A percentile compares a stretch with the other conserved stretches of the same genome.
Evolutionary conservation across 1,284 basidiomycete species (phyloP).

Genomic region (Violaceomyces palustris): DNA sequence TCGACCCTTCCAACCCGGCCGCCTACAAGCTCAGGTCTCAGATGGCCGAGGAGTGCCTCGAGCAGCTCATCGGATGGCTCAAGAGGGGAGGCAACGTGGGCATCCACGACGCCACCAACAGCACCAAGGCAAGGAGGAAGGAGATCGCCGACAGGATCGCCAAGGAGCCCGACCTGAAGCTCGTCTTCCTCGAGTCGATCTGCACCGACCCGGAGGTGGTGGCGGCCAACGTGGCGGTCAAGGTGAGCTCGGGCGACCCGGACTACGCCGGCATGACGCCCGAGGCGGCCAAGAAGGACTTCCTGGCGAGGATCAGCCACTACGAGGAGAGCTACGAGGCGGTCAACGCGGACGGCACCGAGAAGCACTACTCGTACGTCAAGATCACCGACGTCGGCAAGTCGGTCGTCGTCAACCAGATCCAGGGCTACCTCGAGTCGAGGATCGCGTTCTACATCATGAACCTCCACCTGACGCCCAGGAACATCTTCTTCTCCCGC

Average conservation of each 20-base stretch:
- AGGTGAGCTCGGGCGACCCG: conserved; percentile 91
- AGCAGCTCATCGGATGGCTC: conserved; percentile 91
- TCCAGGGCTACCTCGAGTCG: conserved; percentile 80
- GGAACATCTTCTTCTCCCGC: conserved; percentile 92
- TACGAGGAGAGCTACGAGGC: conserved; percentile 97
- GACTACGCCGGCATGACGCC: conserved; percentile 87
- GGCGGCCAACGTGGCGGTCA: conserved; percentile 89
- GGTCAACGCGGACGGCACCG: conserved; percentile 61
- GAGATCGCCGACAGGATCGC: conserved; percentile 73
- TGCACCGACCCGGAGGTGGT: conserved; percentile 92
- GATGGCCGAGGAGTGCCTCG: conserved; percentile 85
- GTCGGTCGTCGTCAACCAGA: conserved; percentile 43
- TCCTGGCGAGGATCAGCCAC: conserved; percentile 79
- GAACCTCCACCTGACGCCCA: conserved; percentile 94
- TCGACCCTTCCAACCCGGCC: conserved; percentile 77
- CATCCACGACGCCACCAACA: conserved; percentile 97
- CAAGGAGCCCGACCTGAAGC: conserved; percentile 78
- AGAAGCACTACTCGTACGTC: conserved; percentile 61
- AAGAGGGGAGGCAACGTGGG: conserved; percentile 90
- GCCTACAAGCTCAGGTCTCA: conserved; percentile 74
- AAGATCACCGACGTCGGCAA: conserved; percentile 54
- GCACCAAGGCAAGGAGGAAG: conserved; percentile 71
- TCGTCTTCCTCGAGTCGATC: conserved; percentile 89
- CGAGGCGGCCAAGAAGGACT: conserved; percentile 80
- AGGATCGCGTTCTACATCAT: conserved; percentile 97